Evolutionary conservation across 2,329 filamentous ascomycete genomes (phyloP).

Genomic region (Phialemonium atrogriseum): DNA sequence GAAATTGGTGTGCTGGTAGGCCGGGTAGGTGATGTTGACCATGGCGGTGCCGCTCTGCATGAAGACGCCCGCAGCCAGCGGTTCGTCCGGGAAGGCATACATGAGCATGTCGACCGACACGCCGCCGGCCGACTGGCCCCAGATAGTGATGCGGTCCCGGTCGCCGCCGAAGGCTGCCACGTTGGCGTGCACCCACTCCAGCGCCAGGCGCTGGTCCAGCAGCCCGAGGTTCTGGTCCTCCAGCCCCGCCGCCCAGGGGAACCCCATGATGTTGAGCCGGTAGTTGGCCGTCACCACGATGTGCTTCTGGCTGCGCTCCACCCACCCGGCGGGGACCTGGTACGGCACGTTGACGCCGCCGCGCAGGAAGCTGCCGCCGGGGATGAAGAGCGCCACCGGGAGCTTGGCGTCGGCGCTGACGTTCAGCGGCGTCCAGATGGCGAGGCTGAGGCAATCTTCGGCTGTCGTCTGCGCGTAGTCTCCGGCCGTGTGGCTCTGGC

Average conservation of each 20-base stretch:
- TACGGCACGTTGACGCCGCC: constrained; percentile 36
- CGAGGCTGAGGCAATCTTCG: constrained; percentile 35
- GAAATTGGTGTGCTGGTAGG: constrained; percentile 22
- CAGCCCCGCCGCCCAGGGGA: constrained; percentile 19
- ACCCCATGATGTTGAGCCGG: constrained; percentile 25
- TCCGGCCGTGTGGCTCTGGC: constrained; percentile 19
- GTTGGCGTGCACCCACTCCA: constrained; percentile 42
- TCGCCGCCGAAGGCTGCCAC: constrained; percentile 40
- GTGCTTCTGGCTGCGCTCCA: constrained; percentile 28
- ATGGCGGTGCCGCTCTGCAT: constrained; percentile 31
- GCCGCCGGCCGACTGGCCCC: constrained; percentile 38
- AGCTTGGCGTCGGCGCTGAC: constrained; percentile 9
- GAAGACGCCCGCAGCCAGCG: constrained; percentile 32
- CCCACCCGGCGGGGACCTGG: constrained; percentile 34
- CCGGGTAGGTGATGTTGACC: constrained; percentile 16
- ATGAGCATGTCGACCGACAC: constrained; percentile 30
- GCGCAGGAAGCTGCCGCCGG: constrained; percentile 35
- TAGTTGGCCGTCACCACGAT: constrained; percentile 33
- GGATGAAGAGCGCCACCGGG: constrained; percentile 38
- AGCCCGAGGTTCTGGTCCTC: constrained; percentile 35
- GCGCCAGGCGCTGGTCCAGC: constrained; percentile 38
- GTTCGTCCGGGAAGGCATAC: constrained; percentile 36
- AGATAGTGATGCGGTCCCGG: constrained; percentile 29
- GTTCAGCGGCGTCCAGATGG: constrained; percentile 29
- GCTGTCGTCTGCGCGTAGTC: constrained; percentile 15